Conservation (phyloP, 371 early-diverging fungal genomes). For the Zychaea mexicana region DNA sequence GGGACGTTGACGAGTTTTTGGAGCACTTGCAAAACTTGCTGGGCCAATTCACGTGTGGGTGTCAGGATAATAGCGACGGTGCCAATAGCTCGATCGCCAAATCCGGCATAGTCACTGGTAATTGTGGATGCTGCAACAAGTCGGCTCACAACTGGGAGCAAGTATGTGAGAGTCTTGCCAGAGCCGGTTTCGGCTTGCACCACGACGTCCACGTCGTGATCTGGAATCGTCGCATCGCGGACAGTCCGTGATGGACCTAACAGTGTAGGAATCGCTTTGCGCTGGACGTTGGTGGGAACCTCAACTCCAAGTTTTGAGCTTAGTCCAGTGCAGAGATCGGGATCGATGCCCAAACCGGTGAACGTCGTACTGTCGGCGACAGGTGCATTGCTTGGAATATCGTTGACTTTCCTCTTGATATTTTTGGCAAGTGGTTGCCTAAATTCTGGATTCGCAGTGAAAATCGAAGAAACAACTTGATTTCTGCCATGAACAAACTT, state of each 20-base stretch:
- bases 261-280: conserved; percentile 66
- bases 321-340: conserved; percentile 68
- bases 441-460: conserved; percentile 56
- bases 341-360: conserved; percentile 72
- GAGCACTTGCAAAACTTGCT: conserved; percentile 87
- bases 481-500: conserved; percentile 53
- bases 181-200: conserved; percentile 97
- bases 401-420: conserved; percentile 34
- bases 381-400: conserved; percentile 60
- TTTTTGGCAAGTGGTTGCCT: conserved; percentile 26
- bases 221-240: conserved; percentile 24
- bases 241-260: conserved; percentile 48
- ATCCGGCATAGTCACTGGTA: conserved; percentile 20
- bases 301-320: conserved; percentile 63
- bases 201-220: conserved; percentile 76
- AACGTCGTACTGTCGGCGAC: conserved; percentile 61
- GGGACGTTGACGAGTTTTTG: conserved; percentile 69
- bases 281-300: conserved; percentile 75
- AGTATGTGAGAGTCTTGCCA: conserved; percentile 97
- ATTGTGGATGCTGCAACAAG: conserved; percentile 43
- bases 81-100: conserved; percentile 58
- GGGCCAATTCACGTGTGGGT: conserved; percentile 98
- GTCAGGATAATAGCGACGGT: conserved; percentile 87
- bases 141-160: conserved; percentile 81
- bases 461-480: conserved; percentile 60